Base-by-base conservation (phyloP, 2,329 filamentous ascomycete genomes). In the Talaromyces rugulosus region DNA sequence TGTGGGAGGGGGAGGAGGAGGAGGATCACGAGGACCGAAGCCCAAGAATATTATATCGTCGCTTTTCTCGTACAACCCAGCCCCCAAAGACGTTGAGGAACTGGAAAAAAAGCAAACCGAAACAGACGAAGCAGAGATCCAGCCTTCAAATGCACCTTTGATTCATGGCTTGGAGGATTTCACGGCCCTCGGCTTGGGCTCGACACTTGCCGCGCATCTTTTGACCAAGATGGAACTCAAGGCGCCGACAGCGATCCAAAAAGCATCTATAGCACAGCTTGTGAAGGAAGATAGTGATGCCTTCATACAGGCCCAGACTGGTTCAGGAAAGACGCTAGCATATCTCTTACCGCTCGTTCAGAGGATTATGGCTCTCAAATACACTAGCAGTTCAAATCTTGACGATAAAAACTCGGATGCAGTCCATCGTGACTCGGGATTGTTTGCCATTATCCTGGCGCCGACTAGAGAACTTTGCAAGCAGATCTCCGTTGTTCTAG, bases 241-340 rank as follows among this genome's bases (percentile, higher is more conserved):
- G 72, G 90, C 91, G 0, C 95, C 95, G 5, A 99, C 95, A 0
- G 92, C 91, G 0, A 97, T 99, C 72, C 95, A 99, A 77, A 93
- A 93, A 69, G 91, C 91, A 64, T 89, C 94, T 0, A 88, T 99
- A 44, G 84, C 90, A 50, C 88, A 95, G 68, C 79, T 99, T 64
- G 77, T 96, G 52, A 87, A 87, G 50, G 88, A 89, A 59, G 90
- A 96, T 68, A 88, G 86, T 53, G 95, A 99, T 79, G 93, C 93
- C 2, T 99, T 99, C 70, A 89, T 99, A 36, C 95, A 98, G 74
- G 96, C 95, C 2, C 90, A 99, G 78, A 99, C 95, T 0, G 95
- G 95, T 68, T 99, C 95, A 0, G 95, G 95, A 78, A 99, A 99
- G 79, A 99, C 95, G 0, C 79, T 99, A 63, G 91, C 95, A n/a